phyloP scores from a whole-genome alignment of 495 filamentous ascomycete genomes.

The Pyrenopolyporus hunteri region DNA sequence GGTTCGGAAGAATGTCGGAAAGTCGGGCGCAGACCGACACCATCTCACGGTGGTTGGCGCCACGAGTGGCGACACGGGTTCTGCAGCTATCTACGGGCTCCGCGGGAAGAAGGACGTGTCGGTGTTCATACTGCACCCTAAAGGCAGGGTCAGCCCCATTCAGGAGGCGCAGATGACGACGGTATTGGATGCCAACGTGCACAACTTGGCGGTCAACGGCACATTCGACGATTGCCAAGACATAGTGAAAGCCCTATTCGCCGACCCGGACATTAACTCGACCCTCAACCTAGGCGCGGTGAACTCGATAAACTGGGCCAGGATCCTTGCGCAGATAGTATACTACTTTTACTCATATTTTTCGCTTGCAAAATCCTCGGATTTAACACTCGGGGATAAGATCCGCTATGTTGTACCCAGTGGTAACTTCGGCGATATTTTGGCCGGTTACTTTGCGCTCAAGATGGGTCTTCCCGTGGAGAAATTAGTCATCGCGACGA shows the following conservation, averaged over 20 bases:
- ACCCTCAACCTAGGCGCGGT: slow-evolving; percentile 80
- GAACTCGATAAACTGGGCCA: slow-evolving; percentile 89
- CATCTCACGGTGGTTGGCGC: slow-evolving; percentile 91
- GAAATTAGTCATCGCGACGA: slow-evolving; percentile 86
- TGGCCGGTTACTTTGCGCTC: slow-evolving; percentile 90
- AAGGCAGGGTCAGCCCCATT: slow-evolving; percentile 80
- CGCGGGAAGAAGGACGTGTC: slow-evolving; percentile 96
- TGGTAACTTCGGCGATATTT: slow-evolving; percentile 96
- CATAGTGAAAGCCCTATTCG: slow-evolving; percentile 91
- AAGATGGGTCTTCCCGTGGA: slow-evolving; percentile 87
- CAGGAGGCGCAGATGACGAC: slow-evolving; percentile 98
- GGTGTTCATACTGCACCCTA: slow-evolving; percentile 86
- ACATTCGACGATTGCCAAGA: slow-evolving; percentile 98
- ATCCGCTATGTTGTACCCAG: slow-evolving; percentile 85
- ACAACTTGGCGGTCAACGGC: slow-evolving; percentile 83
- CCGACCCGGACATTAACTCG: slow-evolving; percentile 74
- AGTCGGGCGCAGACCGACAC: slow-evolving; percentile 72
- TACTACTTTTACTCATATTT: slow-evolving; percentile 96
- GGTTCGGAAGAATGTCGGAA: slow-evolving; percentile 76
- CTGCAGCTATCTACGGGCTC: slow-evolving; percentile 95
- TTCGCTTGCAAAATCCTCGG: slow-evolving; percentile 62
- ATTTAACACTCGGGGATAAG: slow-evolving; percentile 60
- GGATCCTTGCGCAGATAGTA: slow-evolving; percentile 91
- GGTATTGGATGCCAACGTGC: slow-evolving; percentile 82
- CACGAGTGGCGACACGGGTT: slow-evolving; percentile 93